Conservation (phyloP, 352 stramenopile species). For the Globisporangium rhizosaccharum region DNA sequence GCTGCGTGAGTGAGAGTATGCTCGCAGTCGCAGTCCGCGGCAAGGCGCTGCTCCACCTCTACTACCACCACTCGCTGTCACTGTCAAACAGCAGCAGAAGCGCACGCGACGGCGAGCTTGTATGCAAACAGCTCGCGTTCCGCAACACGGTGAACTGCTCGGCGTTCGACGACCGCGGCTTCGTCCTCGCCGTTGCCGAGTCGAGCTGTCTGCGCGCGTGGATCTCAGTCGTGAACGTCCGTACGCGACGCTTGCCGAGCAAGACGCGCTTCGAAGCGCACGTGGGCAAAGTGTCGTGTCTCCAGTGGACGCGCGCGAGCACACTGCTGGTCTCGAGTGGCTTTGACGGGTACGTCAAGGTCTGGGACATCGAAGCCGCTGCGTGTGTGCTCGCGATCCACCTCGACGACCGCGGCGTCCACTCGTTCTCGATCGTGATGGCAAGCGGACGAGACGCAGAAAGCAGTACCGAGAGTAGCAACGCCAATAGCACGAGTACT, state of each 20-base stretch:
- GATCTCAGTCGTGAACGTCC: slow-evolving; percentile 41
- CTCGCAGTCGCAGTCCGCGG: slow-evolving; percentile 26
- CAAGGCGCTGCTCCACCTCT: slow-evolving; percentile 23
- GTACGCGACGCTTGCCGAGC: slow-evolving; percentile 10
- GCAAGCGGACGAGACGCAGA: background rate
- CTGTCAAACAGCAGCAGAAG: background rate
- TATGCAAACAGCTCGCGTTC: slow-evolving; percentile 21
- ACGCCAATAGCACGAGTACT: background rate
- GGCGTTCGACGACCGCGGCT: slow-evolving; percentile 33
- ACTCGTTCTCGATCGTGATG: slow-evolving; percentile 27
- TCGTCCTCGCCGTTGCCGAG: slow-evolving; percentile 38
- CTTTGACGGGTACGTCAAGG: slow-evolving; percentile 57
- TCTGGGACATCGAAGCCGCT: slow-evolving; percentile 38
- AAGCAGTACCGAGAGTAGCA: background rate
- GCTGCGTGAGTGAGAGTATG: background rate
- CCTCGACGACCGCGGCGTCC: slow-evolving; percentile 37
- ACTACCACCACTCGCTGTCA: background rate
- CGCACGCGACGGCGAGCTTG: background rate
- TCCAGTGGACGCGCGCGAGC: slow-evolving; percentile 44
- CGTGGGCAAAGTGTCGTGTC: slow-evolving; percentile 36
- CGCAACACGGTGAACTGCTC: slow-evolving; percentile 30
- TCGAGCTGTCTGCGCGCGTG: slow-evolving; percentile 42
- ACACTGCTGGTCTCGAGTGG: slow-evolving; percentile 43
- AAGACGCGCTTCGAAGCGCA: slow-evolving; percentile 47
- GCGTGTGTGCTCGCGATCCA: slow-evolving; percentile 36